A percentile compares a stretch with the other conserved stretches of the same genome.
Conservation (phyloP, 352 stramenopile genomes). For the Nothophytophthora sp. region DNA sequence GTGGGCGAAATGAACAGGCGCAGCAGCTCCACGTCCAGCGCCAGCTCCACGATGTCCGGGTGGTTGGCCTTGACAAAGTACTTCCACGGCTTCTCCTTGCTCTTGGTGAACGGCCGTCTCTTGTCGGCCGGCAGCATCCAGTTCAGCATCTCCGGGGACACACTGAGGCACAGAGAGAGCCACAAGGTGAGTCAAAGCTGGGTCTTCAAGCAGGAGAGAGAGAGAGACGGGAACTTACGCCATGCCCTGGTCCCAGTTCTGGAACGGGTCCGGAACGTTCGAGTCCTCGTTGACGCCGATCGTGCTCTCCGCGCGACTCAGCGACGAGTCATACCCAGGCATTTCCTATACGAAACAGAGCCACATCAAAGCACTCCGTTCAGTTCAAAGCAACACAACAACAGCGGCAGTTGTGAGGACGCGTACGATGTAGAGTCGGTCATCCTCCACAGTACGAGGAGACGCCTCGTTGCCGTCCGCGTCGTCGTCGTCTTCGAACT, state of each 20-base stretch:
- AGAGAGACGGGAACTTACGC: constrained; percentile 34
- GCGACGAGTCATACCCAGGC: constrained; percentile 62
- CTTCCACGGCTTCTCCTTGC: constrained; percentile 74
- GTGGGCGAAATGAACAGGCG: constrained; percentile 84
- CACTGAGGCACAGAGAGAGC: constrained; percentile 14
- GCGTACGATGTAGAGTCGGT: constrained; percentile 70
- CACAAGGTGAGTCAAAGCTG: constrained; percentile 1
- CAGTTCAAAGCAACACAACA: background rate
- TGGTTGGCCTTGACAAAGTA: constrained; percentile 80
- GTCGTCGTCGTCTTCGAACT: constrained; percentile 5
- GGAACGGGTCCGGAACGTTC: constrained; percentile 43
- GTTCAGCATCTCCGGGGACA: constrained; percentile 79
- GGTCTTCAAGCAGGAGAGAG: background rate
- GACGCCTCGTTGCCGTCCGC: constrained; percentile 1
- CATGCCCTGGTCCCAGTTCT: constrained; percentile 50
- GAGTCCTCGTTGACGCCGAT: constrained; percentile 35
- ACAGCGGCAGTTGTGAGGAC: background rate
- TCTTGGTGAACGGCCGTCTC: constrained; percentile 55
- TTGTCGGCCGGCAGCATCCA: constrained; percentile 77
- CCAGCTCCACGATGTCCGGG: constrained; percentile 73
- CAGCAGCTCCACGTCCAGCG: constrained; percentile 77
- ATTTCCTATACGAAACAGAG: constrained; percentile 40
- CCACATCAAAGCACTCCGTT: background rate
- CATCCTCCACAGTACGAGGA: constrained; percentile 46
- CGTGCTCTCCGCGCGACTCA: constrained; percentile 56